A percentile compares a stretch with the other conserved stretches of the same genome.
Conservation (phyloP, 768 basidiomycete species). For the Boletus tylopilopsis region DNA sequence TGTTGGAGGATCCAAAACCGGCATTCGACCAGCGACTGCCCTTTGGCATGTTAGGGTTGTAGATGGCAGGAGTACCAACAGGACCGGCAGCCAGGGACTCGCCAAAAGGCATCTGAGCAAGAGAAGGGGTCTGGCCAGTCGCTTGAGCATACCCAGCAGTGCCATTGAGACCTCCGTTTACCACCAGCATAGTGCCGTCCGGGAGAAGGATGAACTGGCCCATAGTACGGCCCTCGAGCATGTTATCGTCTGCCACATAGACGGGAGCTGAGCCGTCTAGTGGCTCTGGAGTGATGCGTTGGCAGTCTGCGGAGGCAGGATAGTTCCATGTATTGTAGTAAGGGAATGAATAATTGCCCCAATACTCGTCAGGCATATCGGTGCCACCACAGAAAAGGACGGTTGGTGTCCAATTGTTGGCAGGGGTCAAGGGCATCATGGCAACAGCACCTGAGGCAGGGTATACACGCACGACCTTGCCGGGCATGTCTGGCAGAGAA, state of each 20-base stretch:
- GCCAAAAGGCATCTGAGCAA: constrained; percentile 61
- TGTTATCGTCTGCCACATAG: constrained; percentile 71
- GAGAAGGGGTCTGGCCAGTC: constrained; percentile 42
- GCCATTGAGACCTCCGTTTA: constrained; percentile 82
- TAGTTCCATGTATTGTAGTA: constrained; percentile 70
- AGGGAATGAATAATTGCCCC: constrained; percentile 76
- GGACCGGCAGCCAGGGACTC: constrained; percentile 80
- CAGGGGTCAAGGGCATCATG: constrained; percentile 88
- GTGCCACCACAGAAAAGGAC: constrained; percentile 91
- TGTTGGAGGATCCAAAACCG: constrained; percentile 57
- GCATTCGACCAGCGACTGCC: constrained; percentile 75
- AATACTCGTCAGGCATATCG: constrained; percentile 67
- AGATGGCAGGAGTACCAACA: constrained; percentile 72
- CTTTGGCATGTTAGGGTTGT: constrained; percentile 68
- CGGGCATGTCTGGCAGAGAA: constrained; percentile 67
- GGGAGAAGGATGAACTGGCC: constrained; percentile 88
- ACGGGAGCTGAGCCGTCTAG: constrained; percentile 54
- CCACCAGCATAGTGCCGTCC: constrained; percentile 66
- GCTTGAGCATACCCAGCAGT: constrained; percentile 82
- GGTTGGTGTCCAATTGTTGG: constrained; percentile 82
- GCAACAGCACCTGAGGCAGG: constrained; percentile 88
- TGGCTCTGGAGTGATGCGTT: constrained; percentile 85
- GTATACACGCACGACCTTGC: constrained; percentile 73
- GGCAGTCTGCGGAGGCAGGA: constrained; percentile 71
- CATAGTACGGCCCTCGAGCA: constrained; percentile 82